phyloP scores from a whole-genome alignment of 2,329 filamentous ascomycete genomes.

The Dothiorella sarmentorum region DNA sequence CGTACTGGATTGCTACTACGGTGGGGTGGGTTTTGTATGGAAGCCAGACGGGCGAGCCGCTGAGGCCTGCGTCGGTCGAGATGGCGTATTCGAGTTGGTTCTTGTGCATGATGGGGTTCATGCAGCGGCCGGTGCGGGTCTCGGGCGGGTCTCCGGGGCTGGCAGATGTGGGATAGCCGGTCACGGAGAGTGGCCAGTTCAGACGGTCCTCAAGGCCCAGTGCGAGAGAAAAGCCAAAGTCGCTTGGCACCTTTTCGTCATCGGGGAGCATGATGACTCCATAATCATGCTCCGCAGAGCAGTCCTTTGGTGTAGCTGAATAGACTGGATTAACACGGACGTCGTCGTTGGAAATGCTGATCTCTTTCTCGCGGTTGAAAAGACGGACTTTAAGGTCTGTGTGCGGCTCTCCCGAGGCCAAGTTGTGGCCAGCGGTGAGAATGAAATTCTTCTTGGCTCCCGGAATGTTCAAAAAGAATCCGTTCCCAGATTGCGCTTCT shows the following conservation, averaged over 20 bases:
- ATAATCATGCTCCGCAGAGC: not conserved
- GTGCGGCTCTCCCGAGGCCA: not conserved
- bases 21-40: not conserved
- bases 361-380: not conserved
- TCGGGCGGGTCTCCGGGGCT: too few relatives aligned
- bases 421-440: not conserved
- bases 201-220: not conserved
- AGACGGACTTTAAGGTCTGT: not conserved
- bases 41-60: not conserved
- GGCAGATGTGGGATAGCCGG: not conserved
- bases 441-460: not conserved
- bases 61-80: not conserved
- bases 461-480: not conserved
- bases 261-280: not conserved
- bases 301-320: not conserved
- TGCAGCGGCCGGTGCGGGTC: not conserved
- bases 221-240: not conserved
- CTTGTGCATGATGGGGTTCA: not conserved
- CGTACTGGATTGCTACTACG: not conserved
- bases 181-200: not conserved
- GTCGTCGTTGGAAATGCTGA: not conserved
- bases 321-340: not conserved
- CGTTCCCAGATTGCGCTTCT: not conserved
- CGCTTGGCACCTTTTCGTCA: rapidly evolving
- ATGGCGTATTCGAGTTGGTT: not conserved